Evolutionary conservation across 208 protist species (phyloP).

Genomic region (Leishmania braziliensis): DNA sequence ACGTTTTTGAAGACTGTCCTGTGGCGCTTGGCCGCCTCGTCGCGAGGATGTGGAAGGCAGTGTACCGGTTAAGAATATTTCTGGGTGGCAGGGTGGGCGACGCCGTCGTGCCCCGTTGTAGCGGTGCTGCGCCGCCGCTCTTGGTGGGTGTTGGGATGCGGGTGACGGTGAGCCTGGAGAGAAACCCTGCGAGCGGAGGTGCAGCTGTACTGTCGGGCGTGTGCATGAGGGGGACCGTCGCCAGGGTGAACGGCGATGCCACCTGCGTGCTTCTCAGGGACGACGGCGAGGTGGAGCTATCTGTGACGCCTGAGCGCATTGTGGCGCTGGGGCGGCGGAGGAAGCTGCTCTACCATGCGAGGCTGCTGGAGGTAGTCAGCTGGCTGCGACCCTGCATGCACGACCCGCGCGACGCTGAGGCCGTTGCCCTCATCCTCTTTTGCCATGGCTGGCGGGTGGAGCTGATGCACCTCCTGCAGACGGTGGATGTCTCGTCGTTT

Average conservation of each 20-base stretch:
- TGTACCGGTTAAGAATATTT: conserved; percentile 46
- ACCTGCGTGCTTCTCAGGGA: conserved; percentile 84
- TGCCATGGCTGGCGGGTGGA: conserved; percentile 79
- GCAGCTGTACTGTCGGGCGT: conserved; percentile 27
- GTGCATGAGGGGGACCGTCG: conserved; percentile 71
- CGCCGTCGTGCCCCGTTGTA: conserved; percentile 2
- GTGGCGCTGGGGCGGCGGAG: conserved; percentile 49
- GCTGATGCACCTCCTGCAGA: conserved; percentile 76
- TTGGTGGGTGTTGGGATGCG: conserved; percentile 41
- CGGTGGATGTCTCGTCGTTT: conserved; percentile 59
- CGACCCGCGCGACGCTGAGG: conserved; percentile 68
- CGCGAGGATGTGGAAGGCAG: conserved; percentile 44
- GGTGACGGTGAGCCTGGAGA: conserved; percentile 33
- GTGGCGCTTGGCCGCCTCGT: conserved; percentile 59
- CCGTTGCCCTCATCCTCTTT: conserved; percentile 74
- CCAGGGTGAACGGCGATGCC: conserved; percentile 75
- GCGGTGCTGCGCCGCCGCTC: conserved; percentile 24
- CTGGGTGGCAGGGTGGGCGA: not conserved
- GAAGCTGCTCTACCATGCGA: conserved; percentile 56
- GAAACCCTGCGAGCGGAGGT: conserved; percentile 5
- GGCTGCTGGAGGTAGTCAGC: conserved; percentile 69
- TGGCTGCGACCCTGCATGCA: conserved; percentile 72
- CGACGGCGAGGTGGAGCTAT: conserved; percentile 75
- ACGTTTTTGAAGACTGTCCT: conserved; percentile 55
- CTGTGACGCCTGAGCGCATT: conserved; percentile 64